phyloP scores from a whole-genome alignment of 139 green algal genomes.

The Chlamydomonas incerta region DNA sequence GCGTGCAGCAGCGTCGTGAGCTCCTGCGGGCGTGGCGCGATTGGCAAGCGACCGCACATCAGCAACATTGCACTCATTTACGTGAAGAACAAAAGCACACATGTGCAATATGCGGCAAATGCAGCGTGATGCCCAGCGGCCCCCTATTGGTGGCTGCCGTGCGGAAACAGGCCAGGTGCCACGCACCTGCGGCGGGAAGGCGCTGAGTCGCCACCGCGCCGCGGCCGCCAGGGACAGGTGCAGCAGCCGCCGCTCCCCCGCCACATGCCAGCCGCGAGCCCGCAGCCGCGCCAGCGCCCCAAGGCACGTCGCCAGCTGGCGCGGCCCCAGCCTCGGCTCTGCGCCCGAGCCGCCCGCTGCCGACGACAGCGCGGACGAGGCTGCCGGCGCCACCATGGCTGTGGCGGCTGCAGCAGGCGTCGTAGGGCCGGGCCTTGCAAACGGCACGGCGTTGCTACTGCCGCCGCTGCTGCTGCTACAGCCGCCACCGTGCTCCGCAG shows the following conservation, averaged over 20 bases:
- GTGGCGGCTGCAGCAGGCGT: background rate
- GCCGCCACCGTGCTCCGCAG: background rate
- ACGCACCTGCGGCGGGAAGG: constrained; percentile 19
- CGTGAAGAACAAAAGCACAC: no score
- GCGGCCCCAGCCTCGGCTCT: background rate
- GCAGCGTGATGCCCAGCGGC: no score
- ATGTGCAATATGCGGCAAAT: no score
- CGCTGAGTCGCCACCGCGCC: background rate
- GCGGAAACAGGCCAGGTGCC: background rate
- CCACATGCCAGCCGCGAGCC: background rate
- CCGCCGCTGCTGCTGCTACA: constrained; percentile 2
- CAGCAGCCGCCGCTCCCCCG: background rate
- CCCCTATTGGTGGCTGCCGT: no score
- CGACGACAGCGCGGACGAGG: no score
- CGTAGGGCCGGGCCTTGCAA: background rate
- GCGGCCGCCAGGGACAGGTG: background rate
- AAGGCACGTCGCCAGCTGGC: constrained; percentile 15
- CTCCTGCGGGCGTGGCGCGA: background rate
- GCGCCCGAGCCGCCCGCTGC: no score
- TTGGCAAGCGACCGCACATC: no score
- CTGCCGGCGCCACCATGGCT: no score
- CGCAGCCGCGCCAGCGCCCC: constrained; percentile 22
- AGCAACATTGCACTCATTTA: no score
- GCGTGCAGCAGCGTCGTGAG: background rate
- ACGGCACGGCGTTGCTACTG: background rate